Evolutionary conservation across 2,329 filamentous ascomycete species (phyloP).

Genomic region (Diplodia intermedia): DNA sequence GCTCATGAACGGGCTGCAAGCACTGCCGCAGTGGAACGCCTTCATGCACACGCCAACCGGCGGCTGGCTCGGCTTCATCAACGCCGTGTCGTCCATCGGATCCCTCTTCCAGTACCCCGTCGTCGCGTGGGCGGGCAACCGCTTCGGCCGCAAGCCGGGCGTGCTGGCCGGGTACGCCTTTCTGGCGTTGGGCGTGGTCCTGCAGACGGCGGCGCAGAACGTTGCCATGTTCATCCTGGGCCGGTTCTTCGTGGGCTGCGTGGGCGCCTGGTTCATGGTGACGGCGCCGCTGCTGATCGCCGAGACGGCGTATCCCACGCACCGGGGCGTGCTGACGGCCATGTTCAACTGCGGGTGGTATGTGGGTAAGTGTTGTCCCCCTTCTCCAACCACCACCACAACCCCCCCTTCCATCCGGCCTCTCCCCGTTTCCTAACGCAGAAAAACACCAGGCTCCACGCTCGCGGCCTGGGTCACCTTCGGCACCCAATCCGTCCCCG

Average conservation of each 20-base stretch:
- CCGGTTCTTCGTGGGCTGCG: background rate
- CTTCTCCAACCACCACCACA: background rate
- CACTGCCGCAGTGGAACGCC: background rate
- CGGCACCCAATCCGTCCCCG: conserved; percentile 51
- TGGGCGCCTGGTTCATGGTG: background rate
- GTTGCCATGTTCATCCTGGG: conserved; percentile 6
- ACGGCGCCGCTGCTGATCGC: conserved; percentile 3
- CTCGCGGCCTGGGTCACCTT: conserved; percentile 56
- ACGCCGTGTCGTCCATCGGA: conserved; percentile 33
- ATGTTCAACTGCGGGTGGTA: conserved; percentile 12
- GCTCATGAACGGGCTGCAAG: conserved; percentile 11
- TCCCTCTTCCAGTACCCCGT: conserved; percentile 3
- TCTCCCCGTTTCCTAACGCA: background rate
- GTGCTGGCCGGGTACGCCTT: background rate
- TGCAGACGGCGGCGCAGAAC: background rate
- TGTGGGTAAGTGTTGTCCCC: background rate
- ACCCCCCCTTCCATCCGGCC: background rate
- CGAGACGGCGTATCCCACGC: conserved; percentile 5
- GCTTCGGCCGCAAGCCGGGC: background rate
- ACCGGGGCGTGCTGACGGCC: background rate
- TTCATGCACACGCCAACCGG: conserved; percentile 38
- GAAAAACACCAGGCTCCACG: conserved; percentile 44
- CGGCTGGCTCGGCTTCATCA: conserved; percentile 32
- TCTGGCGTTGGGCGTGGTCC: background rate
- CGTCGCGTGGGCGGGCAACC: conserved; percentile 1